Conservation (phyloP, 2,329 filamentous ascomycete species). For the Biscogniauxia mediterranea region DNA sequence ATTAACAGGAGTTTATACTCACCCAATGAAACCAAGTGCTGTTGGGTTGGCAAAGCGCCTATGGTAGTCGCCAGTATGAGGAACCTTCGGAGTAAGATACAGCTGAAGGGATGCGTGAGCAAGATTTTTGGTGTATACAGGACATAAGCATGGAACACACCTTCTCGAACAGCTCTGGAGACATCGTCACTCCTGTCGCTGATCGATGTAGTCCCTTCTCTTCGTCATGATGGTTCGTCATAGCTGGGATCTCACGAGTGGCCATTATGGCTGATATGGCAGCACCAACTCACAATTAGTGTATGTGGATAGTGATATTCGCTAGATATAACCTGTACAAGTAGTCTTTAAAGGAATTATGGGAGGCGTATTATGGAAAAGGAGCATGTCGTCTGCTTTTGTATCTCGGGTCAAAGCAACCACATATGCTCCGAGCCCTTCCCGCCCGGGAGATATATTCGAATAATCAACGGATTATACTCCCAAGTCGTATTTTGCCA, state of each 20-base stretch:
- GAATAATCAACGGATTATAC: neutral
- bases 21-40: slow-evolving; percentile 38
- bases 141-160: slow-evolving; percentile 10
- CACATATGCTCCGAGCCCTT: neutral
- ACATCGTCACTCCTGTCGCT: slow-evolving; percentile 37
- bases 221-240: slow-evolving; percentile 25
- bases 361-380: neutral
- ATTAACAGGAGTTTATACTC: slow-evolving; percentile 7
- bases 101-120: slow-evolving; percentile 23
- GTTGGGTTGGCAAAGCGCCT: slow-evolving; percentile 38
- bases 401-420: neutral
- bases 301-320: neutral
- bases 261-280: slow-evolving; percentile 11
- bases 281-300: neutral
- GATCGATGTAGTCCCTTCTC: slow-evolving; percentile 36
- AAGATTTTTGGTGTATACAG: neutral
- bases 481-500: neutral
- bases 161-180: slow-evolving; percentile 39
- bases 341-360: neutral
- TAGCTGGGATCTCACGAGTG: slow-evolving; percentile 3
- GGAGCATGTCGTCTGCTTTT: neutral
- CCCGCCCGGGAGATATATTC: neutral
- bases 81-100: slow-evolving; percentile 38
- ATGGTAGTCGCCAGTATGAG: slow-evolving; percentile 35
- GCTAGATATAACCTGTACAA: too few species aligned